Evolutionary conservation across 2,329 filamentous ascomycete genomes (phyloP).

Genomic region (Pseudogymnoascus sp.): DNA sequence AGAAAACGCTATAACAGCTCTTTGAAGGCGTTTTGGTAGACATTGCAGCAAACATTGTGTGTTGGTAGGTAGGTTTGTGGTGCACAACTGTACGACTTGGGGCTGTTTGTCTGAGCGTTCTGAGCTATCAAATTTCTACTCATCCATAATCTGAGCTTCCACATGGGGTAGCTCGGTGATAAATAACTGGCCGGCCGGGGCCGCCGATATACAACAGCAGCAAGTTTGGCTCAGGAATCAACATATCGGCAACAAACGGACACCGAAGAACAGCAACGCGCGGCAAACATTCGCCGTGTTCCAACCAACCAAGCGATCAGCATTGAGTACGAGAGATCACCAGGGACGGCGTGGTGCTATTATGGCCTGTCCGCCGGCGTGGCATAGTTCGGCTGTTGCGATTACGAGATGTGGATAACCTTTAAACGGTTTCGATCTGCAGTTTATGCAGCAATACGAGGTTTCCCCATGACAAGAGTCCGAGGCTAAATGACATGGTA

Average conservation of each 20-base stretch:
- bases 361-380: background rate
- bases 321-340: conserved; percentile 4
- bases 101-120: background rate
- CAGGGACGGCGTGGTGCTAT: background rate
- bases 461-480: background rate
- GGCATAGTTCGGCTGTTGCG: background rate
- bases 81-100: background rate
- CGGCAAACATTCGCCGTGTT: background rate
- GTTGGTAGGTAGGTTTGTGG: background rate
- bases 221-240: background rate
- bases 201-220: background rate
- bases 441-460: background rate
- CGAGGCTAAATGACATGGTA: background rate
- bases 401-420: background rate
- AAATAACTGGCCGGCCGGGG: background rate
- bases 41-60: background rate
- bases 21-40: background rate
- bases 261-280: background rate
- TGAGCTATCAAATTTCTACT: background rate
- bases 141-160: background rate
- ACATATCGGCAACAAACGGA: background rate
- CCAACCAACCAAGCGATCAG: background rate
- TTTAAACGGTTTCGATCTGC: background rate
- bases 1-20: background rate
- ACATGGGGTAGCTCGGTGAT: background rate